Evolutionary conservation across 768 basidiomycete species (phyloP).

Genomic region (Boletellus sp.): DNA sequence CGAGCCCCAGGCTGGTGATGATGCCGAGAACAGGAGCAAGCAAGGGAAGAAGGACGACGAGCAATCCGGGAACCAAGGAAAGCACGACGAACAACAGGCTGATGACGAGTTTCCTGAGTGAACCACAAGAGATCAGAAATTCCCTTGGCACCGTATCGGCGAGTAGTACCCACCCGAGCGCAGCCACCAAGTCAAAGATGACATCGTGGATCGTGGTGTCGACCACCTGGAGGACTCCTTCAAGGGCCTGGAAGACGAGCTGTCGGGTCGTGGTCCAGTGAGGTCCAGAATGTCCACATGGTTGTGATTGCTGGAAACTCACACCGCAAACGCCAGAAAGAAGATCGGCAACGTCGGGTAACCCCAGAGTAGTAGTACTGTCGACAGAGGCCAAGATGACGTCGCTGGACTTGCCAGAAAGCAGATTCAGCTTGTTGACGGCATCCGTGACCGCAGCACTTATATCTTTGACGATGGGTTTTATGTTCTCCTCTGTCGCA

Average conservation of each 20-base stretch:
- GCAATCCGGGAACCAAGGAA: slow-evolving; percentile 6
- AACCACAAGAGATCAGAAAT: background rate
- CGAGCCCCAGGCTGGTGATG: slow-evolving; percentile 5
- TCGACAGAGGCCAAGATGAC: slow-evolving; percentile 8
- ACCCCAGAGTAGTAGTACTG: background rate
- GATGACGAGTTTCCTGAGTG: slow-evolving; percentile 1
- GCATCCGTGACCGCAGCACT: slow-evolving; percentile 4
- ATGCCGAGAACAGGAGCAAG: slow-evolving; percentile 9
- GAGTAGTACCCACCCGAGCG: slow-evolving; percentile 4
- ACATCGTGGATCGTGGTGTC: background rate
- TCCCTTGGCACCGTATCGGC: background rate
- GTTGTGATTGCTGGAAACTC: background rate
- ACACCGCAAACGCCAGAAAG: slow-evolving; percentile 3
- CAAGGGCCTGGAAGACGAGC: slow-evolving; percentile 7
- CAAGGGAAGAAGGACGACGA: background rate
- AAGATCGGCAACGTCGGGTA: slow-evolving; percentile 6
- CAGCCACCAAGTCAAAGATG: background rate
- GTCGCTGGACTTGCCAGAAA: slow-evolving; percentile 1
- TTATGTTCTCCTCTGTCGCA: slow-evolving; percentile 9
- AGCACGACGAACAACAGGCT: slow-evolving; percentile 3
- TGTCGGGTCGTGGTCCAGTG: background rate
- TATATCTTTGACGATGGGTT: slow-evolving; percentile 6
- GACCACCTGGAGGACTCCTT: slow-evolving; percentile 10
- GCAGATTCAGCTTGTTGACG: slow-evolving; percentile 1
- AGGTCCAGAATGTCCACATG: background rate